phyloP scores from a whole-genome alignment of 805 yeast species.

The Barnettozyma pratensis region DNA sequence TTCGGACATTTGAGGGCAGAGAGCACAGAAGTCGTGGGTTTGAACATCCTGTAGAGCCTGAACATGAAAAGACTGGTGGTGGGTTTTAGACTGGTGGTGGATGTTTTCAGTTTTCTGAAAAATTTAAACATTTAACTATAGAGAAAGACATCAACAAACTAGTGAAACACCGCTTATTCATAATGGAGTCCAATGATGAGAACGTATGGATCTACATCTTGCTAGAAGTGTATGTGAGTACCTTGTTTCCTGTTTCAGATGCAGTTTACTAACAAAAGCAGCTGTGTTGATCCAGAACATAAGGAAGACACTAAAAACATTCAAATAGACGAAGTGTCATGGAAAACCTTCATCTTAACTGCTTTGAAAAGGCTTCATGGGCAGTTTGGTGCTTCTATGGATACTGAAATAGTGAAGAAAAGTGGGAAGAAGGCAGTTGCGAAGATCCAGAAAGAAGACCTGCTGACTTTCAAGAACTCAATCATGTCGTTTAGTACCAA shows the following conservation, averaged over 20 bases:
- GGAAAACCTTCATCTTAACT: conserved; percentile 32
- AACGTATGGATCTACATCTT: conserved; percentile 5
- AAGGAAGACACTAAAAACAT: neutral
- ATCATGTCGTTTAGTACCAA: conserved; percentile 28
- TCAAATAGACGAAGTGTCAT: conserved; percentile 30
- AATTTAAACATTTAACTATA: neutral
- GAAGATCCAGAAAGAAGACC: conserved; percentile 27
- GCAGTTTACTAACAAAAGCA: neutral
- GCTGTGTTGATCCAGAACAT: conserved; percentile 2
- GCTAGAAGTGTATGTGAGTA: conserved; percentile 8
- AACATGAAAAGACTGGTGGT: conserved; percentile 4
- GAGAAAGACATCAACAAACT: neutral
- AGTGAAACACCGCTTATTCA: no score
- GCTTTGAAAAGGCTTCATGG: conserved; percentile 36
- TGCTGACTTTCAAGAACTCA: conserved; percentile 25
- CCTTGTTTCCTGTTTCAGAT: neutral
- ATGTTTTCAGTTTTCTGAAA: neutral
- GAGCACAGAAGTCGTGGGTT: conserved; percentile 17
- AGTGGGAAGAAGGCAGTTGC: conserved; percentile 23
- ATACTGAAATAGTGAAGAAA: conserved; percentile 26
- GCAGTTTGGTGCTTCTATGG: conserved; percentile 35
- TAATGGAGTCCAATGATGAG: conserved; percentile 1
- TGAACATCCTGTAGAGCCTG: conserved; percentile 22
- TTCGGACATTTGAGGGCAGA: conserved; percentile 26
- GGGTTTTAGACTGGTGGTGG: neutral